Percentiles rank a stretch among this genome's conserved stretches.
Conservation (phyloP, 176 grass and related monocot species). For the Oryza australiensis region DNA sequence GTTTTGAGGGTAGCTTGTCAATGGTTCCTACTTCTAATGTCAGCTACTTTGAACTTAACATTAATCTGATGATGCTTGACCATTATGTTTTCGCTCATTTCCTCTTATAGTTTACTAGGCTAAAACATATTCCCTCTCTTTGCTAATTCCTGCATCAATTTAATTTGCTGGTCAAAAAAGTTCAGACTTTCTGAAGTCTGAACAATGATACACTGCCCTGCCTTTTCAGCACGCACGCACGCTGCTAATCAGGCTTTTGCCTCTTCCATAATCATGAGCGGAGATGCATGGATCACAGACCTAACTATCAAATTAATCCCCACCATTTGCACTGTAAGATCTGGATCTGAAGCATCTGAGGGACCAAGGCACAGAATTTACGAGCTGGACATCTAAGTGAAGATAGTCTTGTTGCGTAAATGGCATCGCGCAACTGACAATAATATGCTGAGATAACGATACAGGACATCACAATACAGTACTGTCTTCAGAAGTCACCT, state of each 20-base stretch:
- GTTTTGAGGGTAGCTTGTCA: background rate
- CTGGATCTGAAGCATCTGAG: constrained; percentile 36
- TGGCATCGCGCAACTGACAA: background rate
- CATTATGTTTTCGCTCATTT: constrained; percentile 1
- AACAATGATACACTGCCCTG: constrained; percentile 39
- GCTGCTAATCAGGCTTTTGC: constrained; percentile 54
- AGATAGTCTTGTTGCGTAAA: background rate
- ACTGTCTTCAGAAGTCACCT: constrained; percentile 20
- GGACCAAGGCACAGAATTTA: constrained; percentile 1
- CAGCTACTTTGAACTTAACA: constrained; percentile 2
- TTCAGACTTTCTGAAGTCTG: constrained; percentile 5
- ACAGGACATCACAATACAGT: background rate
- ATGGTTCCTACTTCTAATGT: constrained; percentile 1
- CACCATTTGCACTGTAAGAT: constrained; percentile 26
- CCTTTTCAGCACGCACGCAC: constrained; percentile 32
- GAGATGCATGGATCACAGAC: constrained; percentile 34
- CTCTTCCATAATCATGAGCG: constrained; percentile 44
- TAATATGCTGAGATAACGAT: background rate
- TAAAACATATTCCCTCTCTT: background rate
- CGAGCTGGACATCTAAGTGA: constrained; percentile 4
- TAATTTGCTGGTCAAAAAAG: constrained; percentile 28
- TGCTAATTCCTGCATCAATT: background rate
- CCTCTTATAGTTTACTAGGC: background rate
- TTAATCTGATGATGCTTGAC: background rate
- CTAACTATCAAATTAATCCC: constrained; percentile 23